Percentiles rank a stretch among this genome's conserved stretches.
Evolutionary conservation across 495 filamentous ascomycete genomes (phyloP).

Genomic region (Hypoxylon trugodes): DNA sequence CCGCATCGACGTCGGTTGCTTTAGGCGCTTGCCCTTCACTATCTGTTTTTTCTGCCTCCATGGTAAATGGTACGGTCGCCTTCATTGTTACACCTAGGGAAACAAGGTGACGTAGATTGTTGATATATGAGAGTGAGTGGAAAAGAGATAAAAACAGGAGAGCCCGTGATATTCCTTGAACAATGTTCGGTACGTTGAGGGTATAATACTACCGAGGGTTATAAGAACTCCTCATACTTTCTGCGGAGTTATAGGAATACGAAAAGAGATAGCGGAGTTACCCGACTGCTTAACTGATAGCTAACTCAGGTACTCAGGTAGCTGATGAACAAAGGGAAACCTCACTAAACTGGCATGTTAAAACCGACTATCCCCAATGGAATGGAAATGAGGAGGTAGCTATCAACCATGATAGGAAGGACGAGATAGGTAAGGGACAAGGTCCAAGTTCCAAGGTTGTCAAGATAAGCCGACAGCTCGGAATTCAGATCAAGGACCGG

Average conservation of each 20-base stretch:
- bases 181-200: no score
- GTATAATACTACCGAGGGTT: no score
- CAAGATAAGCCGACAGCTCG: conserved; percentile 22
- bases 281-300: no score
- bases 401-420: conserved; percentile 1
- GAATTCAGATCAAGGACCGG: conserved; percentile 10
- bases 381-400: conserved; percentile 1
- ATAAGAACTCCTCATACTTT: no score
- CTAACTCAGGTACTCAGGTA: no score
- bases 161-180: no score
- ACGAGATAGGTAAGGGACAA: not conserved
- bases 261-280: no score
- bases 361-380: not conserved
- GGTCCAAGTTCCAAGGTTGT: no score
- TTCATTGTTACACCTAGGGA: not conserved
- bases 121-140: no score
- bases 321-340: not conserved
- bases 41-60: conserved; percentile 5
- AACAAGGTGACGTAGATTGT: no score
- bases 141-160: no score
- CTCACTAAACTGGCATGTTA: not conserved
- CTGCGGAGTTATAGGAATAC: no score
- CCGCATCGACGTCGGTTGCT: conserved; percentile 30
- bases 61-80: not conserved
- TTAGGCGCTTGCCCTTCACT: conserved; percentile 19